Evolutionary conservation across 306 rosid species (phyloP), one percentile per base, ranked within the genome.

Genomic region (cucumber (Cucumis sativus)): DNA sequence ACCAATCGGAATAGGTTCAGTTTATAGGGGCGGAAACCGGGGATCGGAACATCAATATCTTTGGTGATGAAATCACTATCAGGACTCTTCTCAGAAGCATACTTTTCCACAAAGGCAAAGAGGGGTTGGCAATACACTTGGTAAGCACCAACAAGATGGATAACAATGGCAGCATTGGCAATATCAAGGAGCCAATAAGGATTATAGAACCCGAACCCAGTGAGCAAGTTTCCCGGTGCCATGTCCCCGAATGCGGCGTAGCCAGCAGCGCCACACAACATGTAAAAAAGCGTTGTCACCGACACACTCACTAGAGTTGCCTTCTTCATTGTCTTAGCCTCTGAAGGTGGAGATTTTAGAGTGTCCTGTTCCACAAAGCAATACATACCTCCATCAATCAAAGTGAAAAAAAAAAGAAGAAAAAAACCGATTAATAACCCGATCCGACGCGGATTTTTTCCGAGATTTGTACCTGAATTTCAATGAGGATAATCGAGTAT

Each of bases 61-160:
- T 86, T 82, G 59, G 76, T 86, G 75, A 91, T 73, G 66, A 91
- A 87, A 30, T 73, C 25, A 58, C 81, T 83, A 1, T 85, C 8
- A 4, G 92, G 88, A 78, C 63, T 87, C 63, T 54, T 49, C 1
- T 80, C 10, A 8, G 79, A 17, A 0, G 83, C 82, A 28, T 59
- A 5, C 51, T 83, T 89, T 58, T 91, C 92, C 0, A 89, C 4
- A 23, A 89, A 85, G 21, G 89, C 86, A 1, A 78, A 91, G 43
- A 91, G 56, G 82, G 97, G 97, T 52, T 91, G 94, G 76, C 75
- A 68, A 45, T 79, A 88, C 39, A 89, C 94, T 83, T 91, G 97
- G 88, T 84, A 89, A 76, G 97, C 93, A 54, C 97, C 97, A 43
- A 88, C 82, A 41, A 91, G 92, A 79, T 89, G 94, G 82, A 91